Evolutionary conservation across 805 yeast genomes (phyloP).

Genomic region (Candida insectalens): DNA sequence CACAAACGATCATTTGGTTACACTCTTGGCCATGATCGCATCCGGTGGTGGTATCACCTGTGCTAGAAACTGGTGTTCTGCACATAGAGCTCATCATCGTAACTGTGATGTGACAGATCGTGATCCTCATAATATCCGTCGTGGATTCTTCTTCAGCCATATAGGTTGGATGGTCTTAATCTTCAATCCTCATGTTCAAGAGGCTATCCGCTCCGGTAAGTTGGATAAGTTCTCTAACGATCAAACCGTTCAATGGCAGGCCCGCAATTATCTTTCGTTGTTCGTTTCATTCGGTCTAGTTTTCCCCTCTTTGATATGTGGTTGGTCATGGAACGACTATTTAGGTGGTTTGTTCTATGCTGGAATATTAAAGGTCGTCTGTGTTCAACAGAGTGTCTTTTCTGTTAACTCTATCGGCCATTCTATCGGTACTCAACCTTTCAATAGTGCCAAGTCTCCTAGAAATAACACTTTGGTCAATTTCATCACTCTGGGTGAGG

Average conservation of each 20-base stretch:
- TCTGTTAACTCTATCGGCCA: slow-evolving; percentile 81
- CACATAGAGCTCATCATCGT: slow-evolving; percentile 87
- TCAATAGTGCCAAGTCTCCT: slow-evolving; percentile 65
- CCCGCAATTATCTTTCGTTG: slow-evolving; percentile 53
- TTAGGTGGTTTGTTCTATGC: slow-evolving; percentile 71
- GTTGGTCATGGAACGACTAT: slow-evolving; percentile 63
- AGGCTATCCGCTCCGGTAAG: slow-evolving; percentile 30
- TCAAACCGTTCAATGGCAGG: slow-evolving; percentile 56
- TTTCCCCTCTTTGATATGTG: slow-evolving; percentile 58
- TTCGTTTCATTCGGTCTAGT: slow-evolving; percentile 37
- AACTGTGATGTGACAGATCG: slow-evolving; percentile 70
- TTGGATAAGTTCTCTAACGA: slow-evolving; percentile 57
- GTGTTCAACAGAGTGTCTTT: slow-evolving; percentile 74
- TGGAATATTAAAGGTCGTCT: slow-evolving; percentile 61
- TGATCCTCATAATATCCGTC: slow-evolving; percentile 80
- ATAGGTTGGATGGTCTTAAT: slow-evolving; percentile 78
- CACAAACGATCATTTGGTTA: slow-evolving; percentile 33
- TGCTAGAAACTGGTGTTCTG: slow-evolving; percentile 67
- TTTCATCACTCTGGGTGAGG: slow-evolving; percentile 77
- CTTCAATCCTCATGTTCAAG: slow-evolving; percentile 47
- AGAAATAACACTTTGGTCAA: slow-evolving; percentile 57
- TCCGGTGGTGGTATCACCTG: slow-evolving; percentile 71
- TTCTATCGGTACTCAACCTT: slow-evolving; percentile 62
- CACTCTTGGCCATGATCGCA: slow-evolving; percentile 50
- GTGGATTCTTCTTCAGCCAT: slow-evolving; percentile 77